Evolutionary conservation across 768 basidiomycete genomes (phyloP).

Genomic region (Termitomyces sp.): DNA sequence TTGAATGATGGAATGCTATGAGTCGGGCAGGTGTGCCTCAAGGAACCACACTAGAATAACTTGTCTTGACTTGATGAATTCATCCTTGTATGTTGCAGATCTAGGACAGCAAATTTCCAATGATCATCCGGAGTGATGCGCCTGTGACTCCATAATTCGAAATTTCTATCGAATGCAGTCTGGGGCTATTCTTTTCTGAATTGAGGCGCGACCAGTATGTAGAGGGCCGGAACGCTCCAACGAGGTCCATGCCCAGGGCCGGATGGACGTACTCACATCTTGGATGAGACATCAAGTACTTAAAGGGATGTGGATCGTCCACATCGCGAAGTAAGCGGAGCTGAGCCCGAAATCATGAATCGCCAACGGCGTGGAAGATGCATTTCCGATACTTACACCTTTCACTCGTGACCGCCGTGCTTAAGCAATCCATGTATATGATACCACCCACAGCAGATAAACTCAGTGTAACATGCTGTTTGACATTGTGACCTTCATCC

Average conservation of each 20-base stretch:
- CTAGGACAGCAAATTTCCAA: background rate
- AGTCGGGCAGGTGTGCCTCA: conserved; percentile 1
- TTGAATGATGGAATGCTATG: background rate
- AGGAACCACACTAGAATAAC: background rate
- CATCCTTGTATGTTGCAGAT: background rate
- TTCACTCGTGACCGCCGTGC: background rate
- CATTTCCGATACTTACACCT: background rate
- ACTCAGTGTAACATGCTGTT: background rate
- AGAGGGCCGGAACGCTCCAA: background rate
- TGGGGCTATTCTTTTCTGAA: background rate
- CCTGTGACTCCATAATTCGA: background rate
- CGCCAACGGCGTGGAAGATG: background rate
- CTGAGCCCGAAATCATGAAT: background rate
- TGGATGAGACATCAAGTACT: background rate
- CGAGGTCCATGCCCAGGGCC: background rate
- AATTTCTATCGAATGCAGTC: conserved; percentile 5
- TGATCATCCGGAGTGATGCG: background rate
- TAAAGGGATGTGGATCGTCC: background rate
- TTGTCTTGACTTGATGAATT: background rate
- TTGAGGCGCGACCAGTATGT: background rate
- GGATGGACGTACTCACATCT: background rate
- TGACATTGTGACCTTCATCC: background rate
- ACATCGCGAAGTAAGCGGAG: conserved; percentile 5
- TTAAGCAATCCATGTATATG: background rate
- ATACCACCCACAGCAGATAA: conserved; percentile 4